Base-by-base conservation (phyloP, 2,329 filamentous ascomycete species). In the Aspergillus japonicus region DNA sequence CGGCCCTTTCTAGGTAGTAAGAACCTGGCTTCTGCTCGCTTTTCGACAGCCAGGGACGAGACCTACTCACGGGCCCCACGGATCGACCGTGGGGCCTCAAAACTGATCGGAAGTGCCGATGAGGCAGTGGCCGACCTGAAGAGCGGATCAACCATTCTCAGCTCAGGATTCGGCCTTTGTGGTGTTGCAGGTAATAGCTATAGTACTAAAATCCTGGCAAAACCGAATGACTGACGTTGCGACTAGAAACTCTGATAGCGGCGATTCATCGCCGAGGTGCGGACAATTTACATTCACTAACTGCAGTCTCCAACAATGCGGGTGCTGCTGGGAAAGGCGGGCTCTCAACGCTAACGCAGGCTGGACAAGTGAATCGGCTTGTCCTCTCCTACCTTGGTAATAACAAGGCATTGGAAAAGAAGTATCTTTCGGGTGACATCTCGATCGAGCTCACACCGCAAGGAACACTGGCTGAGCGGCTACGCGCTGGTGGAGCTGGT, bases 81-180 rank as follows among this genome's bases (percentile, higher is more conserved):
- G 50, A 61, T 71, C 16, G 68, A 74, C 19, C 66, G 74, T n/a
- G 68, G 67, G 1, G 66, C 62, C n/a, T 76, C 75, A 2, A 77
- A 78, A 49, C 26, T 77, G 1, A 77, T 72, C 62, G 70, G 71
- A 50, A 68, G 71, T 68, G 88, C 89, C 19, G 87, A 89, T 63
- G 85, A 85, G 47, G 90, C 90, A 5, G 84, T 92, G 47, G 83
- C 85, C 2, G 89, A 91, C 70, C 78, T 93, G 58, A 80, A 87
- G 71, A 88, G 89, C 67, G 85, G 89, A 57, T 87, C 86, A 11
- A 89, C 85, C 0, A 80, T 94, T 39, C 79, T 94, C 57, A 91
- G 89, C 70, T 88, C 90, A 16, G 91, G 90, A 1, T 94, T 94
- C 73, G 91, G 91, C n/a, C 83, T 94, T 12, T 93, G 89, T 66